Base-by-base conservation (phyloP, 371 early-diverging fungal species). In the Rhizopus sp. region DNA sequence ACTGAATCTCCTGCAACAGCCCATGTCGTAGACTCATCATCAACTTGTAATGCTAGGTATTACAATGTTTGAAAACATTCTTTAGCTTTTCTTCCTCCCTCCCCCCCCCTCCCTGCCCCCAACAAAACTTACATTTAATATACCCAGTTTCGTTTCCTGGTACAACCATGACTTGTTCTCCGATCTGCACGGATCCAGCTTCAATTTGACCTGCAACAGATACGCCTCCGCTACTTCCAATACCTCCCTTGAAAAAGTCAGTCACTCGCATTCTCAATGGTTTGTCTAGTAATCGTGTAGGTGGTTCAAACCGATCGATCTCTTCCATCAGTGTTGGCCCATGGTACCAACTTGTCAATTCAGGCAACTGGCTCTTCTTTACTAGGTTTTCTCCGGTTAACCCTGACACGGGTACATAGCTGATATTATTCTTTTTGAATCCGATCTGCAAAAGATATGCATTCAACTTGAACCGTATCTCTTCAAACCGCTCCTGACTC, bases 1-100 rank as follows among this genome's bases (percentile, higher is more conserved):
- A 93, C 89, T n/a, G 86, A 85, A 69, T 96, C 98, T 32, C 98
- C 97, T 5, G 95, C 95, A 3, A 84, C 96, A 7, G 94, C 97
- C 93, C 94, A 96, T 47, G 84, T 81, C 6, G 83, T 78, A 0
- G 84, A 55, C 50, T 87, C 87, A 47, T 89, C 87, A 50, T 84
- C 84, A 2, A 88, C 81, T 56, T 92, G 92, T 63, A 92, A 78
- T 3, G 83, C 88, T 88, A 23, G 23, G 23, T 23, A 66, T 31
- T 41, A 37, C 4, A 29, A 31, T 40, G 9, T 49, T 30, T 44
- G 13, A n/a, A 17, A 9, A 54, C 23, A 23, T 23, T 23, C 23
- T 16, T 23, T 35, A 13, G 31, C 35, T 71, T 58, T 0, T 16
- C 13, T 38, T 41, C 50, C 10, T 32, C 40, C 31, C 47, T 16